phyloP scores from a whole-genome alignment of 208 protist genomes.

The Leishmania arabica region DNA sequence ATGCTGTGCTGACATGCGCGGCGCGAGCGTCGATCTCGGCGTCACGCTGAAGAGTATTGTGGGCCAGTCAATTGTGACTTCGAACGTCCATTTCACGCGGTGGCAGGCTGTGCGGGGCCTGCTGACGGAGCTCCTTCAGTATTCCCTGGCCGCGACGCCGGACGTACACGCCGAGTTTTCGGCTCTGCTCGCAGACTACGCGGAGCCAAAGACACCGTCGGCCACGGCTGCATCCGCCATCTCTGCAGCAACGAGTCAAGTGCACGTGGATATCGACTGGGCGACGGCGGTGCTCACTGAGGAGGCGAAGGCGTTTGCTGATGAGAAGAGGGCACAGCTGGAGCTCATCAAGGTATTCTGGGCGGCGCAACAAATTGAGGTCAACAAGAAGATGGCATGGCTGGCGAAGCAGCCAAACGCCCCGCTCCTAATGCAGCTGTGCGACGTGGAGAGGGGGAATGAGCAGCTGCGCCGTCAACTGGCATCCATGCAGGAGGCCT shows the following conservation, averaged over 20 bases:
- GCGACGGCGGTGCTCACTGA: conserved; percentile 10
- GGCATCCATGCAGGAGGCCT: not conserved
- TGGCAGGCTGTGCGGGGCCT: conserved; percentile 19
- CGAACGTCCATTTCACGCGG: not conserved
- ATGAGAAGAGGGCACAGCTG: conserved; percentile 21
- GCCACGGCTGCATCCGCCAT: not conserved
- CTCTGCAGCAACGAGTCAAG: not conserved
- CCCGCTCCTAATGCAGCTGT: conserved; percentile 40
- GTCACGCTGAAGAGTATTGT: not conserved
- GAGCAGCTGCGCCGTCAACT: conserved; percentile 14
- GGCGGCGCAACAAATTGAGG: conserved; percentile 27
- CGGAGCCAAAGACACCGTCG: not conserved
- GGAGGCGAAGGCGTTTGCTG: conserved; percentile 18
- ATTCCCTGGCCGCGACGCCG: not conserved
- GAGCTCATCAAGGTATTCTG: conserved; percentile 10
- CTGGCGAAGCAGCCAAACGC: conserved; percentile 47
- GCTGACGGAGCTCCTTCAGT: conserved; percentile 12
- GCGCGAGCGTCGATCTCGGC: not conserved
- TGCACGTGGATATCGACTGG: conserved; percentile 9
- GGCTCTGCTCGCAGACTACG: conserved; percentile 15
- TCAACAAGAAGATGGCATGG: conserved; percentile 56
- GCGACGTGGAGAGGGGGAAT: conserved; percentile 23
- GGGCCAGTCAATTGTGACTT: not conserved
- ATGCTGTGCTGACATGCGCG: not conserved
- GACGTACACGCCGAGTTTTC: conserved; percentile 1